phyloP scores from a whole-genome alignment of 1,284 basidiomycete genomes.

The Boletus holoroseus region DNA sequence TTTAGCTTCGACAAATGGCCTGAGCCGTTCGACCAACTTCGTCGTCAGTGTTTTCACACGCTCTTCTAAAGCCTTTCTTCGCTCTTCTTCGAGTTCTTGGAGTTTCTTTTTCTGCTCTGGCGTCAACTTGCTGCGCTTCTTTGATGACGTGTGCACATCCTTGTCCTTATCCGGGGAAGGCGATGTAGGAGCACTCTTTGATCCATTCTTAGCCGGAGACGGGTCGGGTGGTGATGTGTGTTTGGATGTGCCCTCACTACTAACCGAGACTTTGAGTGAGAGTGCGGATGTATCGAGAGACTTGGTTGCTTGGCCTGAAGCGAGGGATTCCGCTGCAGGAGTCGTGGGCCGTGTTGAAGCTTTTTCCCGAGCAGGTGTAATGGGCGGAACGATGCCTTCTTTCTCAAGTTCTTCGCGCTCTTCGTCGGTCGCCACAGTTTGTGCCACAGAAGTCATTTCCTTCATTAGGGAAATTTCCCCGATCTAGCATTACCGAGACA shows the following conservation, averaged over 20 bases:
- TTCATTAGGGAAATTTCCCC: conserved; percentile 93
- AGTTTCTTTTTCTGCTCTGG: conserved; percentile 84
- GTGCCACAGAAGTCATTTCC: conserved; percentile 78
- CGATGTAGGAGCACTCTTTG: conserved; percentile 27
- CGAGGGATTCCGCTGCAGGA: conserved; percentile 22
- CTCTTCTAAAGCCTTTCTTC: conserved; percentile 73
- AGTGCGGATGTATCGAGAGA: conserved; percentile 17
- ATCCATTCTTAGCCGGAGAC: conserved; percentile 19
- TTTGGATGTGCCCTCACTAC: conserved; percentile 20
- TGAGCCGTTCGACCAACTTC: conserved; percentile 78
- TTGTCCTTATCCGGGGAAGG: conserved; percentile 33
- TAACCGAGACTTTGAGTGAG: conserved; percentile 19
- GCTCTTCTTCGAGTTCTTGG: conserved; percentile 73
- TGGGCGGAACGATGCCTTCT: conserved; percentile 41
- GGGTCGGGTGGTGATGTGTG: conserved; percentile 16
- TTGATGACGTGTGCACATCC: conserved; percentile 21
- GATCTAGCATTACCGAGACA: conserved; percentile 48
- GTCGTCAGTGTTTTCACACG: conserved; percentile 67
- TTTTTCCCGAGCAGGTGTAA: conserved; percentile 21
- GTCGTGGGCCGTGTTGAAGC: conserved; percentile 23
- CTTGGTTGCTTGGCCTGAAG: conserved; percentile 1
- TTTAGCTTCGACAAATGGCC: conserved; percentile 87
- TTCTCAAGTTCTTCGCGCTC: conserved; percentile 85
- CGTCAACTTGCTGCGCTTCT: conserved; percentile 60
- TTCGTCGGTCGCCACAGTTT: conserved; percentile 83